Evolutionary conservation across 305 asterid species (phyloP).

Genomic region (Caryopteris hybrid): DNA sequence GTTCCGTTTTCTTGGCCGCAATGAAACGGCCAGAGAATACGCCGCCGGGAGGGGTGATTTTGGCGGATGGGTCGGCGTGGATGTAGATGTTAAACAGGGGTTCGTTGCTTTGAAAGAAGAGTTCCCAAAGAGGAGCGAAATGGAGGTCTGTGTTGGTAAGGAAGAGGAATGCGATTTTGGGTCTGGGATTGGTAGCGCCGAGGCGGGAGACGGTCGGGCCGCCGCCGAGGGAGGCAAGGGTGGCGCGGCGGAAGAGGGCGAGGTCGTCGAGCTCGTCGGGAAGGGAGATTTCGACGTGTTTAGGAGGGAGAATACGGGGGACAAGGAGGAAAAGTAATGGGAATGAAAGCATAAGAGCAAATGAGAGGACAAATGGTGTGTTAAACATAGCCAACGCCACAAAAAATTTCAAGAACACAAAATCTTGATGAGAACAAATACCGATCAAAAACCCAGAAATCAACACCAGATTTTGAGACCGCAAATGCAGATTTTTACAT

Average conservation of each 20-base stretch:
- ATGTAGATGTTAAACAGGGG: slow-evolving; percentile 63
- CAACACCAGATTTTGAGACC: neutral
- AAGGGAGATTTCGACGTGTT: slow-evolving; percentile 36
- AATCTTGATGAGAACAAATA: neutral
- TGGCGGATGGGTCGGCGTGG: slow-evolving; percentile 68
- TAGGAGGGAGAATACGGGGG: slow-evolving; percentile 48
- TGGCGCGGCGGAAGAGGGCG: slow-evolving; percentile 63
- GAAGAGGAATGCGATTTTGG: slow-evolving; percentile 76
- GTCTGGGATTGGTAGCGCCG: slow-evolving; percentile 43
- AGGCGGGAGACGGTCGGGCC: slow-evolving; percentile 47
- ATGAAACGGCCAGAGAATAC: slow-evolving; percentile 54
- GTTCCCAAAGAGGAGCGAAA: slow-evolving; percentile 70
- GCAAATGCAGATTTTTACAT: neutral
- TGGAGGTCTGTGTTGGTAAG: slow-evolving; percentile 70
- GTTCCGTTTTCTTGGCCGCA: slow-evolving; percentile 59
- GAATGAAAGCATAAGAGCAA: slow-evolving; percentile 43
- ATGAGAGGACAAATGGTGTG: slow-evolving; percentile 41
- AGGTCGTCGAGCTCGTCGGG: slow-evolving; percentile 79
- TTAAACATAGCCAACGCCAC: slow-evolving; percentile 42
- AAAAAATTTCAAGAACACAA: neutral
- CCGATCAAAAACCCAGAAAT: neutral
- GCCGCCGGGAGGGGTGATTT: slow-evolving; percentile 45
- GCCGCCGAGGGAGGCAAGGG: slow-evolving; percentile 34
- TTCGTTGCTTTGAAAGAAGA: slow-evolving; percentile 37
- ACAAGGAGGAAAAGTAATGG: slow-evolving; percentile 49